Evolutionary conservation across 768 basidiomycete genomes (phyloP).

Genomic region (Gautieria morchelliformis): DNA sequence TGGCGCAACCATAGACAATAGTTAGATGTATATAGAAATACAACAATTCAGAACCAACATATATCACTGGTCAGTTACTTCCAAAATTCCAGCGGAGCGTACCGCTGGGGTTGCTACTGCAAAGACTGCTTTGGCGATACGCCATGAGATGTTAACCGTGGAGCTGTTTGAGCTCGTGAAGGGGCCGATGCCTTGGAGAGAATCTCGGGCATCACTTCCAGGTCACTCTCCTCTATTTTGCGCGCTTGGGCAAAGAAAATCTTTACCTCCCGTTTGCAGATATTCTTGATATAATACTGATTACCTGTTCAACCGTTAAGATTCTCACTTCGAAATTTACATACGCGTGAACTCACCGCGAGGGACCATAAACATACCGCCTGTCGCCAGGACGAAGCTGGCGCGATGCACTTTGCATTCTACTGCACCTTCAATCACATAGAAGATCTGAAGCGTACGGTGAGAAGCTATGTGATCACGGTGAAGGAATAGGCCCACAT

Average conservation of each 20-base stretch:
- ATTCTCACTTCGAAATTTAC: neutral
- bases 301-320: slow-evolving; percentile 48
- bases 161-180: slow-evolving; percentile 1
- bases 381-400: slow-evolving; percentile 65
- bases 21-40: too few relatives aligned
- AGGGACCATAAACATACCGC: slow-evolving; percentile 85
- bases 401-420: slow-evolving; percentile 77
- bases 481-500: slow-evolving; percentile 39
- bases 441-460: slow-evolving; percentile 45
- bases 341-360: slow-evolving; percentile 45
- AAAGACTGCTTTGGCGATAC: neutral
- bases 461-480: neutral
- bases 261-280: slow-evolving; percentile 65
- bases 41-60: too few relatives aligned
- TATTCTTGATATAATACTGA: slow-evolving; percentile 83
- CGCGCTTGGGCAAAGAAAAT: slow-evolving; percentile 91
- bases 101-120: too few relatives aligned
- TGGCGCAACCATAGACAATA: too few relatives aligned
- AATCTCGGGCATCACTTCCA: slow-evolving; percentile 1
- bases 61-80: too few relatives aligned
- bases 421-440: slow-evolving; percentile 82
- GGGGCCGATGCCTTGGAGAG: neutral
- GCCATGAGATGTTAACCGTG: neutral
- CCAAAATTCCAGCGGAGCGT: too few relatives aligned
- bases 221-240: slow-evolving; percentile 30